phyloP scores from a whole-genome alignment of 202 grass and related monocot genomes.

The Setaria viridis region DNA sequence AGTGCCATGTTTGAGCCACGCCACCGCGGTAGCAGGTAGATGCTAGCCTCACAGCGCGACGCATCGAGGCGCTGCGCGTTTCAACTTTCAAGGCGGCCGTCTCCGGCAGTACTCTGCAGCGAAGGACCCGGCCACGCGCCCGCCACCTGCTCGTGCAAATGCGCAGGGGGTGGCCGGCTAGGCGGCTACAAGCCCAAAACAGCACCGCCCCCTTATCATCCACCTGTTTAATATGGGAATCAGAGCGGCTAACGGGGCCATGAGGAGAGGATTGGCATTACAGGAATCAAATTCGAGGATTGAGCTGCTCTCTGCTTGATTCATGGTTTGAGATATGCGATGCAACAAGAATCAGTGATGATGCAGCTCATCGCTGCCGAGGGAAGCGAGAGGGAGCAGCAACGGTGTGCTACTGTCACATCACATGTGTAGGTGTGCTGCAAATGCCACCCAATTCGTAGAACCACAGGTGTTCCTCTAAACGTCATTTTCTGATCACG shows the following conservation, averaged over 20 bases:
- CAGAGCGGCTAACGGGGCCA: not conserved
- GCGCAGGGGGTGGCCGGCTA: not conserved
- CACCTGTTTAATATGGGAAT: not conserved
- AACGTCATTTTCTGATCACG: not conserved
- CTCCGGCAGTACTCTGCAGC: not conserved
- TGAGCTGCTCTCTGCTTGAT: not conserved
- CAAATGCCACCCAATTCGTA: not conserved
- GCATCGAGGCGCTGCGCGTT: not conserved
- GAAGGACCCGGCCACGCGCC: not conserved
- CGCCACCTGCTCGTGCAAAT: constrained; percentile 56
- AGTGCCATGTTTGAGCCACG: not conserved
- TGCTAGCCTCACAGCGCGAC: not conserved
- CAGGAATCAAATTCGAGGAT: not conserved
- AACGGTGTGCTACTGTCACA: no score
- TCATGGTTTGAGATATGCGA: no score
- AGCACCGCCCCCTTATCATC: not conserved
- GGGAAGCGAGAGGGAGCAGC: not conserved
- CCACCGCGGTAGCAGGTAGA: not conserved
- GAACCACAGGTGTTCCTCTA: not conserved
- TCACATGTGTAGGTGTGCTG: not conserved
- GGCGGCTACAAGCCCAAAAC: not conserved
- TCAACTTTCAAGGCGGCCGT: not conserved
- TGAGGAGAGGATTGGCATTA: not conserved
- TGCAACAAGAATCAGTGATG: not conserved
- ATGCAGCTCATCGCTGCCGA: not conserved